phyloP scores from a whole-genome alignment of 129 eudicot genomes.

The Gnaphalium uliginosum region DNA sequence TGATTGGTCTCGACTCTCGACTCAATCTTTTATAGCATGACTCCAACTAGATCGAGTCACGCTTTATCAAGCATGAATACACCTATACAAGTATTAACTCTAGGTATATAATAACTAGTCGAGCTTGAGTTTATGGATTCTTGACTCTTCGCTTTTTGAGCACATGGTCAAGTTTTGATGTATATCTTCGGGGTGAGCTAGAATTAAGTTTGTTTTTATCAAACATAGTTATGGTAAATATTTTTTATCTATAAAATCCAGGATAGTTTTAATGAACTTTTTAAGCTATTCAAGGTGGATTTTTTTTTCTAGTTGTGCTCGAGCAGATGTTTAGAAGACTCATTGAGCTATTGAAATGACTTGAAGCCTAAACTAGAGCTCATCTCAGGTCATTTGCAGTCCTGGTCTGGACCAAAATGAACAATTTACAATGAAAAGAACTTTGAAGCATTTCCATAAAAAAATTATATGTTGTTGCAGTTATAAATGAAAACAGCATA shows the following conservation, averaged over 20 bases:
- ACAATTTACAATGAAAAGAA: background rate
- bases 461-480: background rate
- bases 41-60: background rate
- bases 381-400: background rate
- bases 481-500: background rate
- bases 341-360: background rate
- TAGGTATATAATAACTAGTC: background rate
- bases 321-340: background rate
- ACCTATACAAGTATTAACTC: background rate
- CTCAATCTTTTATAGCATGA: background rate
- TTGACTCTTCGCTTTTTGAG: background rate
- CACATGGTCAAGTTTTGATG: background rate
- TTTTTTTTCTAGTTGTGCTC: background rate
- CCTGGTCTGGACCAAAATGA: background rate
- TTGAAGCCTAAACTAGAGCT: background rate
- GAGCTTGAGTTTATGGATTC: background rate
- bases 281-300: background rate
- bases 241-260: background rate
- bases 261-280: background rate
- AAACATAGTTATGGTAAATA: background rate
- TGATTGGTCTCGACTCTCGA: background rate
- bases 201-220: background rate
- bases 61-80: background rate
- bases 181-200: background rate
- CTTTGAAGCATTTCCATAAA: background rate